These are phyloP conservation scores for Pyrenophora teres DNA, from an alignment of 2,329 filamentous ascomycete genomes.

Conservation along the genomic window DNA sequence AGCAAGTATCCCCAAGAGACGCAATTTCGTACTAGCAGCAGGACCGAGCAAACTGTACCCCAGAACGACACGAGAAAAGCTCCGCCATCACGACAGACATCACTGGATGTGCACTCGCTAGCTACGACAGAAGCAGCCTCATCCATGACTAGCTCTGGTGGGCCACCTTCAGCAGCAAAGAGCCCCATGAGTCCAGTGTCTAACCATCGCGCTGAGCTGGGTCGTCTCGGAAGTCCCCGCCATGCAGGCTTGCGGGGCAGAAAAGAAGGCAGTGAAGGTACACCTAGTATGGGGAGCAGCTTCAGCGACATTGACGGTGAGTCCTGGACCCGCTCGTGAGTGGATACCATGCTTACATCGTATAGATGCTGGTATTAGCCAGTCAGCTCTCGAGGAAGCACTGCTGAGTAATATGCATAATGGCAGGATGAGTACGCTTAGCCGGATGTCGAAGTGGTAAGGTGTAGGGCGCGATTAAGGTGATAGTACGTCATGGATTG, in stretches of 20 bases:
- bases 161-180: constrained; percentile 22
- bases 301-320: constrained; percentile 82
- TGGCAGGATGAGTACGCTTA: constrained; percentile 70
- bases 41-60: constrained; percentile 16
- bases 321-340: constrained; percentile 8
- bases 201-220: constrained; percentile 63
- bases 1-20: constrained; percentile 17
- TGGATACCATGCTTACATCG: constrained; percentile 12
- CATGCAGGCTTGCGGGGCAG: constrained; percentile 31
- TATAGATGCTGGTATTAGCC: constrained; percentile 76
- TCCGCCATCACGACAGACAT: constrained; percentile 15
- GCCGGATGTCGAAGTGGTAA: constrained; percentile 62
- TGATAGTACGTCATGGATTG: background rate
- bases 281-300: constrained; percentile 66
- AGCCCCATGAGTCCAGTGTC: constrained; percentile 51
- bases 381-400: constrained; percentile 79
- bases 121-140: constrained; percentile 45
- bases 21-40: constrained; percentile 4
- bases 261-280: constrained; percentile 43
- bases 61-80: constrained; percentile 10
- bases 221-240: constrained; percentile 59
- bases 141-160: constrained; percentile 59
- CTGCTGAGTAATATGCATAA: constrained; percentile 73
- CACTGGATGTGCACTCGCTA: constrained; percentile 27
- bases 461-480: constrained; percentile 49